Conservation (phyloP, 1,284 basidiomycete genomes). For the Porogramme epimiltina region DNA sequence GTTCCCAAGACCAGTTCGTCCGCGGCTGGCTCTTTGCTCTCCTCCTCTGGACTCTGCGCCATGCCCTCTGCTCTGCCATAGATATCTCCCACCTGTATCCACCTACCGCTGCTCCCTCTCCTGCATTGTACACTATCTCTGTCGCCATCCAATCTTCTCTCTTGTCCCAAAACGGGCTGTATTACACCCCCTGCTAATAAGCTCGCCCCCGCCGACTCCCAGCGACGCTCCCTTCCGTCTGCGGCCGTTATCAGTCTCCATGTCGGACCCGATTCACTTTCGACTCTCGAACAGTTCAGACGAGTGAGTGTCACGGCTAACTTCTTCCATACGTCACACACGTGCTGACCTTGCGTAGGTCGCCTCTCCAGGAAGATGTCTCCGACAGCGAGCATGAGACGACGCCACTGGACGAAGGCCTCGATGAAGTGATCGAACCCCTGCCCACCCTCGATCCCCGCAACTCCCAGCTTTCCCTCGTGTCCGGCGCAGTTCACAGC, state of each 20-base stretch:
- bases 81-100: conserved; percentile 20
- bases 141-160: conserved; percentile 5
- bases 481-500: conserved; percentile 19
- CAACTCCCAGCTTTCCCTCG: conserved; percentile 20
- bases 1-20: not conserved
- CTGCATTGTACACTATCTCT: not conserved
- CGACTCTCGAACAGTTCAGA: conserved; percentile 22
- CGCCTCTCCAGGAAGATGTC: conserved; percentile 17
- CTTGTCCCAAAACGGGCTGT: conserved; percentile 7
- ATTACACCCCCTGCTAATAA: conserved; percentile 13
- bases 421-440: conserved; percentile 5
- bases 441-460: conserved; percentile 12
- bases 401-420: conserved; percentile 1
- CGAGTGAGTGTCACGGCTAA: conserved; percentile 13
- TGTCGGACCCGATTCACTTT: conserved; percentile 14
- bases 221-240: not conserved
- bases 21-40: not conserved
- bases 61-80: conserved; percentile 14
- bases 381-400: conserved; percentile 19
- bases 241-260: not conserved
- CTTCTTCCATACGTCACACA: not conserved
- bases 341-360: conserved; percentile 8
- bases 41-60: conserved; percentile 2
- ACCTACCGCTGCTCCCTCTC: conserved; percentile 1
- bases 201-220: not conserved